Percentiles rank a stretch among this genome's conserved stretches.
Evolutionary conservation across 106 monocot species (phyloP).

Genomic region (Dendrobium catenatum): DNA sequence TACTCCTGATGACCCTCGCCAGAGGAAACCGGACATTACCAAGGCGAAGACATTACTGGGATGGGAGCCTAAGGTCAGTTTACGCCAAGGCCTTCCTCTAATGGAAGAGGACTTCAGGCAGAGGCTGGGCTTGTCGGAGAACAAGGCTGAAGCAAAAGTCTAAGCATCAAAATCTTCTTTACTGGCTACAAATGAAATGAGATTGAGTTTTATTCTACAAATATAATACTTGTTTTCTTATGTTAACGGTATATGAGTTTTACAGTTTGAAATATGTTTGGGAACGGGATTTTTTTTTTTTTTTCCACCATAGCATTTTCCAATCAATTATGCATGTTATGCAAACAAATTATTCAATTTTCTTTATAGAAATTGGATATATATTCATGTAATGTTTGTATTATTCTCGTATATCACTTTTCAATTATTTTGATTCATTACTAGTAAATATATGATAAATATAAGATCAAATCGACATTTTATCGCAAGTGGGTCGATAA

Average conservation of each 20-base stretch:
- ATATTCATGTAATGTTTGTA: too few relatives aligned
- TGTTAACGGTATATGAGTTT: background rate
- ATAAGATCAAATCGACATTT: too few relatives aligned
- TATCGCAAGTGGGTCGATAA: too few relatives aligned
- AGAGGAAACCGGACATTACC: constrained; percentile 30
- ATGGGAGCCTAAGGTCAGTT: constrained; percentile 25
- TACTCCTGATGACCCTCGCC: constrained; percentile 34
- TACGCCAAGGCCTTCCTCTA: constrained; percentile 31
- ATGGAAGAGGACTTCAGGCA: constrained; percentile 28
- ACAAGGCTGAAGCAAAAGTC: background rate
- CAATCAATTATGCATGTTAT: too few relatives aligned
- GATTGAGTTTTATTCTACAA: background rate
- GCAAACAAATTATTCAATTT: too few relatives aligned
- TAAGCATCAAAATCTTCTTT: background rate
- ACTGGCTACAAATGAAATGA: background rate
- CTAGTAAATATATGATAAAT: too few relatives aligned
- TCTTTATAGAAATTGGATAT: too few relatives aligned
- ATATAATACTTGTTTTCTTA: background rate
- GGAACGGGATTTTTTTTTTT: too few relatives aligned
- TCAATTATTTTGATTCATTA: too few relatives aligned
- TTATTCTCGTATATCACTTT: too few relatives aligned
- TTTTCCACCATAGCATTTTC: too few relatives aligned
- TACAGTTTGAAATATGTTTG: background rate
- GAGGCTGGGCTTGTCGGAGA: constrained; percentile 1
- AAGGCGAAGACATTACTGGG: constrained; percentile 34